Evolutionary conservation across 805 yeast species (phyloP), one percentile per base, ranked within the genome.

Genomic region (Saccharomyces jurei): DNA sequence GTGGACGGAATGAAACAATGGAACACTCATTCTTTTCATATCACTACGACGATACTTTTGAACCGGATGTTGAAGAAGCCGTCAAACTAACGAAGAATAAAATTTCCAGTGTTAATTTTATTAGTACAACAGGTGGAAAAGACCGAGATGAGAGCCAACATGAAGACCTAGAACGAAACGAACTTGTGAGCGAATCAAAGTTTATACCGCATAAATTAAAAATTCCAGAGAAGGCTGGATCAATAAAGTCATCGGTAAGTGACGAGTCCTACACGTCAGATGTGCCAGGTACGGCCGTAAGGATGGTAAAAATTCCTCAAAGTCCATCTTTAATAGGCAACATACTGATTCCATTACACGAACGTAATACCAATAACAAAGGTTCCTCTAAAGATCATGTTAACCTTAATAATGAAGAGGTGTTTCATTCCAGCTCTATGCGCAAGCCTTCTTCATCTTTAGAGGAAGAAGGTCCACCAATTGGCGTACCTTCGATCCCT

Each of bases 61-160:
- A 59, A 29, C 66, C 67, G 10, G 58, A 58, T 32, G 58, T 66
- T 22, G 69, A 63, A 31, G 63, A 65, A 41, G 70, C 70, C 6
- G 68, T 63, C 0, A 52, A 58, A 41, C 50, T 60, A 4, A 54
- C 65, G 29, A 63, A 56, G 51, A 52, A 54, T 25, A 67, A 65
- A 41, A 62, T 57, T 48, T 17, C 44, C 4, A 21, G 17, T 36
- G 44, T 36, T 8, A 36, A 36, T 17, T 36, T n/a, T 21, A 36
- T 36, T 6, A 36, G 44, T 17, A 6, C 44, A 36, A 17, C 13
- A 8, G 13, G 3, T 17, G 25, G 41, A 1, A 3, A 32, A 32
- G 41, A 13, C 11, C 13, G 11, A 6, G 31, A 13, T 10, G 31
- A 9, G 31, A 9, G 9, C 21, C 21, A 32, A n/a, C 9, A 36